Evolutionary conservation across 108 stramenopile genomes (phyloP).

Genomic region (Cyclotella baltica): DNA sequence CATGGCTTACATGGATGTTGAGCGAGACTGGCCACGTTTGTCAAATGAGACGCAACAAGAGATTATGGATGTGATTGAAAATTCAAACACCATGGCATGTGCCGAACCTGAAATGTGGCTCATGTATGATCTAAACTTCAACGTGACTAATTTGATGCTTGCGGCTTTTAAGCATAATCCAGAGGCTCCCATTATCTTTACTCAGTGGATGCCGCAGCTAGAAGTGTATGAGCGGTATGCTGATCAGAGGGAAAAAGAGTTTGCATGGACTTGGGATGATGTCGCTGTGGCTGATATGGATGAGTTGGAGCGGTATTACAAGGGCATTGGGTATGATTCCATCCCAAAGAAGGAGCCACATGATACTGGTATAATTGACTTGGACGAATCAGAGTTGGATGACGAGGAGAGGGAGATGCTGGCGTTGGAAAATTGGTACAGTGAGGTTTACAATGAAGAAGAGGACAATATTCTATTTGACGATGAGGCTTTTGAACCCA

Average conservation of each 20-base stretch:
- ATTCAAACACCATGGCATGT: slow-evolving; percentile 57
- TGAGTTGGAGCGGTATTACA: slow-evolving; percentile 80
- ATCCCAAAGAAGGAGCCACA: slow-evolving; percentile 75
- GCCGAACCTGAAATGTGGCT: slow-evolving; percentile 68
- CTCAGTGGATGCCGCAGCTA: slow-evolving; percentile 88
- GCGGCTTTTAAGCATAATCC: slow-evolving; percentile 84
- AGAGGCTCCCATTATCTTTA: slow-evolving; percentile 79
- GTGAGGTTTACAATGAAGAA: slow-evolving; percentile 88
- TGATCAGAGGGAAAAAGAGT: slow-evolving; percentile 67
- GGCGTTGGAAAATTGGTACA: slow-evolving; percentile 86
- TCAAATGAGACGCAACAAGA: slow-evolving; percentile 56
- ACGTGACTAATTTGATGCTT: slow-evolving; percentile 84
- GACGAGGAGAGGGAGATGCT: slow-evolving; percentile 89
- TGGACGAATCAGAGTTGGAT: slow-evolving; percentile 72
- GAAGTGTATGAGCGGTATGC: slow-evolving; percentile 73
- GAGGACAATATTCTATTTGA: slow-evolving; percentile 83
- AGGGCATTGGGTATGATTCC: slow-evolving; percentile 78
- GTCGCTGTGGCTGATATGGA: slow-evolving; percentile 75
- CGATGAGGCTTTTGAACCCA: slow-evolving; percentile 78
- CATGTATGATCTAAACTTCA: slow-evolving; percentile 84
- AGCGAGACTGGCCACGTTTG: slow-evolving; percentile 52
- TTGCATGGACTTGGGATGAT: slow-evolving; percentile 86
- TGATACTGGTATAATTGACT: slow-evolving; percentile 77
- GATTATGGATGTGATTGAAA: slow-evolving; percentile 58
- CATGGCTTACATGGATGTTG: slow-evolving; percentile 53